These are phyloP conservation scores for Lichtheimia hyalospora DNA, from an alignment of 371 early-diverging fungal genomes.

Conservation along the genomic window DNA sequence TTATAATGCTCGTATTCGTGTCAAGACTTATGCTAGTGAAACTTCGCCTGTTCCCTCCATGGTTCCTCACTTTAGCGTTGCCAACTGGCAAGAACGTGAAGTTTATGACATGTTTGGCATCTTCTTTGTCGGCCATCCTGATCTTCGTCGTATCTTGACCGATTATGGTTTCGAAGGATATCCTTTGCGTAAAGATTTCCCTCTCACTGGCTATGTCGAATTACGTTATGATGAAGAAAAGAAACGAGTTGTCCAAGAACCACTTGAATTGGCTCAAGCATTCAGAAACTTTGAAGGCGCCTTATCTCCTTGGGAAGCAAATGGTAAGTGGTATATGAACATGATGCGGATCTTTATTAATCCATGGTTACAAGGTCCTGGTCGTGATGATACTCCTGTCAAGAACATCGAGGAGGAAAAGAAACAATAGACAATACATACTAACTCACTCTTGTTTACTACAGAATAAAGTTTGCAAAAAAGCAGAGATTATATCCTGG, in stretches of 20 bases:
- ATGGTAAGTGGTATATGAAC: slow-evolving; percentile 42
- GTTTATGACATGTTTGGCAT: slow-evolving; percentile 98
- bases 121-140: slow-evolving; percentile 95
- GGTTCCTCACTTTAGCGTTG: slow-evolving; percentile 74
- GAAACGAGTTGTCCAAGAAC: slow-evolving; percentile 96
- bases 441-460: neutral
- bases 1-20: slow-evolving; percentile 93
- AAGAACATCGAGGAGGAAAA: slow-evolving; percentile 38
- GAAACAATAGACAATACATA: slow-evolving; percentile 27
- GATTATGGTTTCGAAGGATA: slow-evolving; percentile 99
- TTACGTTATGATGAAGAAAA: slow-evolving; percentile 96
- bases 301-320: slow-evolving; percentile 88
- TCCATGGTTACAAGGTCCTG: slow-evolving; percentile 23
- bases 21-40: slow-evolving; percentile 96
- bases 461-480: slow-evolving; percentile 3
- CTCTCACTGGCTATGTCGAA: slow-evolving; percentile 94
- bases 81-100: slow-evolving; percentile 98
- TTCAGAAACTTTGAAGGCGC: slow-evolving; percentile 92
- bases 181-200: slow-evolving; percentile 98
- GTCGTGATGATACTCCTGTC: slow-evolving; percentile 50
- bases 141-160: slow-evolving; percentile 95
- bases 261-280: slow-evolving; percentile 95
- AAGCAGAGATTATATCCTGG: neutral
- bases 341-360: neutral
- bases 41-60: slow-evolving; percentile 87